These are phyloP conservation scores for Fusarium vanettenii DNA, from an alignment of 2,329 filamentous ascomycete genomes.

Conservation along the genomic window DNA sequence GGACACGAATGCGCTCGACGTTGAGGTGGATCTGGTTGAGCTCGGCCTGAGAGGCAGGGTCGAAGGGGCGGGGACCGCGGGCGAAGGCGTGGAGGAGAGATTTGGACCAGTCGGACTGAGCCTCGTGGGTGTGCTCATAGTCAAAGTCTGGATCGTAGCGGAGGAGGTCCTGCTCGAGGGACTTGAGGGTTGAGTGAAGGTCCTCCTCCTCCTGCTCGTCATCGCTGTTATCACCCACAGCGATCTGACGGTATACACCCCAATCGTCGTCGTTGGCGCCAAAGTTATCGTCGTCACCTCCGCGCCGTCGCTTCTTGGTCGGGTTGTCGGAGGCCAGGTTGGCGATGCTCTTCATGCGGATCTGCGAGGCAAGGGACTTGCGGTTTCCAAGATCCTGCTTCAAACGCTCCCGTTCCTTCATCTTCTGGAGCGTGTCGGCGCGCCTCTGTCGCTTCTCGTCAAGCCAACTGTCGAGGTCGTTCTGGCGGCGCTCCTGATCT, in stretches of 20 bases:
- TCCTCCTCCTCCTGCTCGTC: conserved; percentile 96
- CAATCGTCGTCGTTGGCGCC: conserved; percentile 98
- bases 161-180: conserved; percentile 85
- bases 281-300: conserved; percentile 94
- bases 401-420: conserved; percentile 92
- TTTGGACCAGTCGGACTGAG: conserved; percentile 95
- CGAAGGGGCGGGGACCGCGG: conserved; percentile 87
- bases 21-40: conserved; percentile 93
- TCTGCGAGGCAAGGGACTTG: conserved; percentile 94
- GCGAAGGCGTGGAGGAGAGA: conserved; percentile 90
- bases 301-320: conserved; percentile 83
- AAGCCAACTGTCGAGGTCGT: conserved; percentile 88
- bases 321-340: conserved; percentile 94
- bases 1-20: conserved; percentile 93
- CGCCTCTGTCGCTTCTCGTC: conserved; percentile 82
- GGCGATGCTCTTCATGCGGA: conserved; percentile 98
- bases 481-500: conserved; percentile 85
- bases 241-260: conserved; percentile 95
- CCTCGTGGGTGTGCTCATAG: conserved; percentile 91
- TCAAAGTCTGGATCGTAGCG: conserved; percentile 89
- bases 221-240: conserved; percentile 82
- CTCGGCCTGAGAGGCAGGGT: conserved; percentile 81
- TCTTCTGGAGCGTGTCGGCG: conserved; percentile 77
- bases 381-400: conserved; percentile 96
- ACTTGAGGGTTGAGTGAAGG: conserved; percentile 76